Conservation (phyloP, 345 rosid species). For the Abelmoschus esculentus region DNA sequence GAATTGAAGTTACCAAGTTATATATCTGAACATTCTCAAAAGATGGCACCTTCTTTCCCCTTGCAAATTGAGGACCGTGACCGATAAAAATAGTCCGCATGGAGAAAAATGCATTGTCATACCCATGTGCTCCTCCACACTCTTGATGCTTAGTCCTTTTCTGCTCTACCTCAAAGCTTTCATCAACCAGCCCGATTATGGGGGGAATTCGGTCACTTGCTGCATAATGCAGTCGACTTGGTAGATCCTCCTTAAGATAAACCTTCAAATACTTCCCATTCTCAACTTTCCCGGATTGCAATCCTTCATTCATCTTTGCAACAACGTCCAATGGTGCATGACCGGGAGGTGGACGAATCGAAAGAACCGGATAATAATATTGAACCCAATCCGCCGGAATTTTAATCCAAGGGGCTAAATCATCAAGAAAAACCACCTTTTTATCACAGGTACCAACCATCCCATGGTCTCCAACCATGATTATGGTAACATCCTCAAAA, state of each 20-base stretch:
- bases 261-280: conserved; percentile 70
- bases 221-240: conserved; percentile 64
- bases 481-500: conserved; percentile 75
- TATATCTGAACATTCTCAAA: conserved; percentile 92
- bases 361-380: conserved; percentile 58
- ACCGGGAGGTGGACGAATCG: conserved; percentile 60
- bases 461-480: conserved; percentile 95
- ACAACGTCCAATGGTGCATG: conserved; percentile 38
- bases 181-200: conserved; percentile 65
- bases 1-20: conserved; percentile 72
- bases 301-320: conserved; percentile 66
- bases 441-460: conserved; percentile 95
- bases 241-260: conserved; percentile 80
- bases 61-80: conserved; percentile 74
- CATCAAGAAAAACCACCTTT: conserved; percentile 61
- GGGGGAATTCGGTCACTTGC: conserved; percentile 70
- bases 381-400: conserved; percentile 71
- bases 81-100: conserved; percentile 91
- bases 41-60: conserved; percentile 78
- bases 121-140: conserved; percentile 91
- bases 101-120: conserved; percentile 82
- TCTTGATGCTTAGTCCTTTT: conserved; percentile 42
- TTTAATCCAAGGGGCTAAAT: conserved; percentile 63
- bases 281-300: conserved; percentile 60
- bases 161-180: conserved; percentile 73